phyloP scores from a whole-genome alignment of 495 filamentous ascomycete genomes.

The Terfezia boudieri region DNA sequence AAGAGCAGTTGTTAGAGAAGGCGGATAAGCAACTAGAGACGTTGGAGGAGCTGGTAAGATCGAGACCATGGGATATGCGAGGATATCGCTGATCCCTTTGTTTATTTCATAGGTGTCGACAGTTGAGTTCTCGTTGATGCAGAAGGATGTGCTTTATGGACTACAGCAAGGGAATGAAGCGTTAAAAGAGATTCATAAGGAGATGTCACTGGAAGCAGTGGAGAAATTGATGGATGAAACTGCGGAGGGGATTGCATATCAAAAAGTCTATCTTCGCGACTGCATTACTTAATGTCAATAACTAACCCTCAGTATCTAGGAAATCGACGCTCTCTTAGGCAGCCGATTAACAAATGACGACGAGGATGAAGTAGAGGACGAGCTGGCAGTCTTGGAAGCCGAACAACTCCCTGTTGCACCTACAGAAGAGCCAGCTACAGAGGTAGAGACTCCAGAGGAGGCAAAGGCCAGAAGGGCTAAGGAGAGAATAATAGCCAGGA shows the following conservation, averaged over 20 bases:
- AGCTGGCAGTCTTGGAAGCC: conserved; percentile 46
- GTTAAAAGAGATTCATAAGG: conserved; percentile 68
- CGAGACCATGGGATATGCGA: too few species aligned
- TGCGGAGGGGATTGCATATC: conserved; percentile 70
- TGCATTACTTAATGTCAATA: neutral
- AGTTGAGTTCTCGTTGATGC: conserved; percentile 83
- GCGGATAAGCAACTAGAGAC: conserved; percentile 80
- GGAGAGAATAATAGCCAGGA: conserved; percentile 23
- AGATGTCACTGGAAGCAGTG: conserved; percentile 88
- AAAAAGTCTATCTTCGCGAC: conserved; percentile 36
- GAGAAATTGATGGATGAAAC: conserved; percentile 85
- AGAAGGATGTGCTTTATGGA: conserved; percentile 85
- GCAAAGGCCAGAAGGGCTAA: conserved; percentile 20
- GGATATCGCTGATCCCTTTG: neutral
- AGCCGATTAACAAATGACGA: conserved; percentile 76
- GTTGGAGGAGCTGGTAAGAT: conserved; percentile 43
- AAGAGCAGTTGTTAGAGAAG: conserved; percentile 69
- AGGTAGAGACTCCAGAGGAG: conserved; percentile 19
- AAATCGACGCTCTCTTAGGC: conserved; percentile 7
- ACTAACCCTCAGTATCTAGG: conserved; percentile 25
- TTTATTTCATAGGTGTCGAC: conserved; percentile 29
- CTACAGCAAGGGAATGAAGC: conserved; percentile 81
- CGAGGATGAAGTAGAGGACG: conserved; percentile 94
- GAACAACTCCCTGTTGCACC: neutral
- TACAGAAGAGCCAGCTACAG: conserved; percentile 8